These are phyloP conservation scores for Glycine latifolia DNA, from an alignment of 306 rosid species.

Conservation along the genomic window DNA sequence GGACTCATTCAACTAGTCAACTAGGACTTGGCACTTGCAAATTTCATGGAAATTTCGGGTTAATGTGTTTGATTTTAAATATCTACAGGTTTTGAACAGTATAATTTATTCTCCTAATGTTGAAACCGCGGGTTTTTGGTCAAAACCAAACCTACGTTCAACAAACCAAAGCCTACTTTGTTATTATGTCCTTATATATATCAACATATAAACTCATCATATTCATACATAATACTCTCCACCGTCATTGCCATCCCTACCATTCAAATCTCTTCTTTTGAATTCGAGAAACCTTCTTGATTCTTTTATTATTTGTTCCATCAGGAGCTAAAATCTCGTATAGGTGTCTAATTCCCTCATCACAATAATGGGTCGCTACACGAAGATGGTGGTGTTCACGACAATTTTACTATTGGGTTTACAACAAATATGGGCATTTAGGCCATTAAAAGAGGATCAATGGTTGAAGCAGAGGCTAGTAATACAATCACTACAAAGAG, in stretches of 20 bases:
- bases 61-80: background rate
- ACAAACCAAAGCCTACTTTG: background rate
- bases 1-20: conserved; percentile 50
- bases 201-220: background rate
- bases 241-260: background rate
- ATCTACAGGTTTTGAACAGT: background rate
- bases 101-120: conserved; percentile 12
- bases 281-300: too few species aligned
- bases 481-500: conserved; percentile 49
- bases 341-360: background rate
- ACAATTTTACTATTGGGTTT: conserved; percentile 32
- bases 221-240: background rate
- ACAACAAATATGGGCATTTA: conserved; percentile 35
- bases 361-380: conserved; percentile 27
- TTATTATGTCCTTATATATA: background rate
- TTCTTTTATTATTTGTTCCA: background rate
- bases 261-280: background rate
- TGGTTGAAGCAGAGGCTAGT: background rate
- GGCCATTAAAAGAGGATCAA: conserved; percentile 42
- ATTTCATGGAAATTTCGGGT: conserved; percentile 37
- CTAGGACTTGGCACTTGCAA: background rate
- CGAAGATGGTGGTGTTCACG: conserved; percentile 36
- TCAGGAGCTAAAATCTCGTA: background rate
- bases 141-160: background rate
- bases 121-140: conserved; percentile 38